phyloP scores from a whole-genome alignment of 176 grass and related monocot species.

The Lolium rigidum region DNA sequence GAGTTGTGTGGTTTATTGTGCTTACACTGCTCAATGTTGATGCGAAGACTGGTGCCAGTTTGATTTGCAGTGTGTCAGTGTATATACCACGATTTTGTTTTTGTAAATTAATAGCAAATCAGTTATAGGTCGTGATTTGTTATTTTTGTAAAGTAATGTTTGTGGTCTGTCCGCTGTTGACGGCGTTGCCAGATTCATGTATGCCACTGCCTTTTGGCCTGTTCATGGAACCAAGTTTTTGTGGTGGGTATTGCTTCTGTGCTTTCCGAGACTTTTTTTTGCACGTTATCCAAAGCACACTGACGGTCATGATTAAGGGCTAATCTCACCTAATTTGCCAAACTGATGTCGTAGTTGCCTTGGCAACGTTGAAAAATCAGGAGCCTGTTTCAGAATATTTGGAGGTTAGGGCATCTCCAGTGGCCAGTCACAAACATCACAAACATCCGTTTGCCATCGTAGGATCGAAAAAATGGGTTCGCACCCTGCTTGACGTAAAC shows the following conservation, averaged over 20 bases:
- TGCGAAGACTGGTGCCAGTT: constrained; percentile 42
- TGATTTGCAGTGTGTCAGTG: constrained; percentile 35
- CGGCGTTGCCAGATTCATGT: constrained; percentile 20
- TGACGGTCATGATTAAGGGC: too few species aligned
- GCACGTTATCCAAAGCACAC: too few species aligned
- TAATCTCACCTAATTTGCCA: too few species aligned
- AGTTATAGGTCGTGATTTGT: constrained; percentile 54
- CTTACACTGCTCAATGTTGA: constrained; percentile 31
- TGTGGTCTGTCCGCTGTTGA: constrained; percentile 18
- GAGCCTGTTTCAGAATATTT: not conserved
- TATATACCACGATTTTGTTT: constrained; percentile 42
- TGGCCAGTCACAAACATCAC: too few species aligned
- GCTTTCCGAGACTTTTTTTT: too few species aligned
- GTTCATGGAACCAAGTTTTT: not conserved
- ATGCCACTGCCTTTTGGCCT: constrained; percentile 24
- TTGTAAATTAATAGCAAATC: constrained; percentile 51
- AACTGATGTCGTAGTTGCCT: not conserved
- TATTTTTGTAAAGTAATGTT: constrained; percentile 26
- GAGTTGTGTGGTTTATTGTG: constrained; percentile 38
- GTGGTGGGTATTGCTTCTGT: not conserved
- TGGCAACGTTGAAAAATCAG: not conserved
- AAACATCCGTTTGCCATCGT: too few species aligned
- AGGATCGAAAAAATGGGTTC: too few species aligned
- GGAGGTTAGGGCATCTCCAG: not conserved
- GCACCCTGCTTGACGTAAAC: too few species aligned